Conservation (phyloP, 2,329 filamentous ascomycete genomes). For the Fusarium newnesense region DNA sequence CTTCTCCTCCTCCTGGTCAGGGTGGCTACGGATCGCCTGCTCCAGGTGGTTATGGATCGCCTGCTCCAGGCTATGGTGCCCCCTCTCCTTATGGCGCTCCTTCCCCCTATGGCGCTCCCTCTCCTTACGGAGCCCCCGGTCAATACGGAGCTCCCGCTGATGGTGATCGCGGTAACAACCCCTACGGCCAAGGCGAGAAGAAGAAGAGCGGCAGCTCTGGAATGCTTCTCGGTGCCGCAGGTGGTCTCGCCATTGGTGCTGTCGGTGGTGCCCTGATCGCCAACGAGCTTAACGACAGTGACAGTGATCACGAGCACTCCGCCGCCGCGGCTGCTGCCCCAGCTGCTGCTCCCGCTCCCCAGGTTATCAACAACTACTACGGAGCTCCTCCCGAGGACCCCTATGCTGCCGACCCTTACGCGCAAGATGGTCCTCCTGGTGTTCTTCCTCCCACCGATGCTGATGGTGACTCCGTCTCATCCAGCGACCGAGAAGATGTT, state of each 20-base stretch:
- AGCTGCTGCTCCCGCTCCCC: background rate
- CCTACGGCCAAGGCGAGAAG: constrained; percentile 38
- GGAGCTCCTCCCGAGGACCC: constrained; percentile 27
- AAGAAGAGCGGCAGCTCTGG: constrained; percentile 60
- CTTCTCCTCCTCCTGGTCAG: constrained; percentile 23
- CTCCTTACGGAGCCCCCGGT: constrained; percentile 20
- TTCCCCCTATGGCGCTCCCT: constrained; percentile 19
- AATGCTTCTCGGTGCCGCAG: constrained; percentile 68
- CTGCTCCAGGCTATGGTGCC: constrained; percentile 30
- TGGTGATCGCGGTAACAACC: constrained; percentile 27
- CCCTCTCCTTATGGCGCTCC: constrained; percentile 23
- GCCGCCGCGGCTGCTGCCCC: constrained; percentile 2
- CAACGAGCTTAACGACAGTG: constrained; percentile 56
- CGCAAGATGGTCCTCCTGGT: constrained; percentile 45
- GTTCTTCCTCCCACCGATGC: constrained; percentile 52
- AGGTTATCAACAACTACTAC: constrained; percentile 29
- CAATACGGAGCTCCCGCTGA: constrained; percentile 21
- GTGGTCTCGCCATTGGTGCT: constrained; percentile 67
- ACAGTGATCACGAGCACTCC: constrained; percentile 40
- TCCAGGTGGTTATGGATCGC: constrained; percentile 34
- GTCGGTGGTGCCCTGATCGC: constrained; percentile 68
- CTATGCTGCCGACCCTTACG: constrained; percentile 32
- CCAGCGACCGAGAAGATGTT: constrained; percentile 55
- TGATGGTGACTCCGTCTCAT: constrained; percentile 55
- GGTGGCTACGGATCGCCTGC: constrained; percentile 35